Evolutionary conservation across 163 green algal species (phyloP).

Genomic region (Scenedesmus sp.): DNA sequence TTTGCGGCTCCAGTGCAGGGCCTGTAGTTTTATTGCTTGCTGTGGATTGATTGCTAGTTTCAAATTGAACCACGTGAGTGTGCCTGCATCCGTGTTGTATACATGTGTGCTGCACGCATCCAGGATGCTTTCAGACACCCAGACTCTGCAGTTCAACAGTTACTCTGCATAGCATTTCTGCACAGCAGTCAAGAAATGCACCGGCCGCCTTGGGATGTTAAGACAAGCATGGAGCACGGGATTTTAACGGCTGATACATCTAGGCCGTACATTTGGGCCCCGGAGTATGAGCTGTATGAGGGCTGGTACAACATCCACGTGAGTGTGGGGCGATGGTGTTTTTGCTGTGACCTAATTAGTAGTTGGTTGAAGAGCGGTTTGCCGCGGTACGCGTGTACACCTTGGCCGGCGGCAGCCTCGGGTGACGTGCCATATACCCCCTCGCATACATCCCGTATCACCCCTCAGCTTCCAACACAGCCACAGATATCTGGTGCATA

Average conservation of each 20-base stretch:
- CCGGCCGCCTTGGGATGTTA: background rate
- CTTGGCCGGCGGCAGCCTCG: no score
- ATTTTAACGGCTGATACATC: background rate
- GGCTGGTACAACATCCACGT: conserved; percentile 51
- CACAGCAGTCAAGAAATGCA: conserved; percentile 32
- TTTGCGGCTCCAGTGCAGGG: no score
- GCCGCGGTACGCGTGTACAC: no score
- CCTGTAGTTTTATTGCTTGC: no score
- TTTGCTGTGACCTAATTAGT: no score
- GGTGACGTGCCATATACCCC: no score
- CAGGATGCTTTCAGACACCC: no score
- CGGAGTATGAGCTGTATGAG: conserved; percentile 19
- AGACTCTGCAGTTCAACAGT: no score
- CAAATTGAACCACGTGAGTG: background rate
- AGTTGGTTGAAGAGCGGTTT: no score
- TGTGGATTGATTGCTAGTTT: no score
- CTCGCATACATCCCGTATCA: no score
- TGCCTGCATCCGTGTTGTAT: background rate
- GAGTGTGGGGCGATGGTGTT: background rate
- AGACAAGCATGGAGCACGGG: conserved; percentile 29
- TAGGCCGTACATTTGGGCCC: conserved; percentile 6
- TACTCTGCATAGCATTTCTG: conserved; percentile 14
- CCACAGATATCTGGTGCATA: background rate
- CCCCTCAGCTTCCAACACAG: no score
- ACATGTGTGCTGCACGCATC: background rate